Conservation (phyloP, 495 filamentous ascomycete genomes). For the Darksidea phi region DNA sequence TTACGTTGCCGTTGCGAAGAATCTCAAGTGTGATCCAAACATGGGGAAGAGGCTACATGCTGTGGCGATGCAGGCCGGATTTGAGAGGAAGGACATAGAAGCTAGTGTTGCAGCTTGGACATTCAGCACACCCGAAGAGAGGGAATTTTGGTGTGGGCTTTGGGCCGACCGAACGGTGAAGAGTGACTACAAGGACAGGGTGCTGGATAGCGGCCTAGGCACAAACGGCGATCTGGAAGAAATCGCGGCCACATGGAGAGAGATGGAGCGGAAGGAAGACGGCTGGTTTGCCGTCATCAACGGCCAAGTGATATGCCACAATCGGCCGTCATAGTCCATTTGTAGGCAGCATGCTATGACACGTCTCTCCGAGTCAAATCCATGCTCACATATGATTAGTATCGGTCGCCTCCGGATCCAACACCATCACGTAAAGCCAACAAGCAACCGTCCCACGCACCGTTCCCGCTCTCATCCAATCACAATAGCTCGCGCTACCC, state of each 20-base stretch:
- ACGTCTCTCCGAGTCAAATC: too few species aligned
- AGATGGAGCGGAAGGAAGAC: conserved; percentile 50
- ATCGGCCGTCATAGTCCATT: neutral
- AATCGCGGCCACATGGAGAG: conserved; percentile 47
- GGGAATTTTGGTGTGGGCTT: conserved; percentile 48
- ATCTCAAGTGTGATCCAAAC: conserved; percentile 51
- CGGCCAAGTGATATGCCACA: conserved; percentile 54
- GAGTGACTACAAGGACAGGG: conserved; percentile 46
- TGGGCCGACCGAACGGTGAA: conserved; percentile 49
- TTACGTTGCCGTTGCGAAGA: conserved; percentile 44
- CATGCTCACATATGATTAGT: too few species aligned
- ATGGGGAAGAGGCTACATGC: conserved; percentile 51
- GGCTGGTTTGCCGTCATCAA: conserved; percentile 55
- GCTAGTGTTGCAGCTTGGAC: conserved; percentile 49
- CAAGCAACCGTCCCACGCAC: neutral
- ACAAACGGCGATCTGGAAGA: conserved; percentile 47
- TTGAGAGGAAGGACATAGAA: conserved; percentile 41
- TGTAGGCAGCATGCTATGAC: too few species aligned
- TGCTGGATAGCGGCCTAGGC: conserved; percentile 44
- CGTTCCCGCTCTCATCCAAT: neutral
- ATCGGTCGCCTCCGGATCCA: neutral
- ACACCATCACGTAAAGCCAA: neutral
- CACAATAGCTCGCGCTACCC: neutral
- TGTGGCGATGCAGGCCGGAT: conserved; percentile 54
- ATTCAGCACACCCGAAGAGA: conserved; percentile 49